Conservation (phyloP, 768 basidiomycete species). For the Suillus discolor region DNA sequence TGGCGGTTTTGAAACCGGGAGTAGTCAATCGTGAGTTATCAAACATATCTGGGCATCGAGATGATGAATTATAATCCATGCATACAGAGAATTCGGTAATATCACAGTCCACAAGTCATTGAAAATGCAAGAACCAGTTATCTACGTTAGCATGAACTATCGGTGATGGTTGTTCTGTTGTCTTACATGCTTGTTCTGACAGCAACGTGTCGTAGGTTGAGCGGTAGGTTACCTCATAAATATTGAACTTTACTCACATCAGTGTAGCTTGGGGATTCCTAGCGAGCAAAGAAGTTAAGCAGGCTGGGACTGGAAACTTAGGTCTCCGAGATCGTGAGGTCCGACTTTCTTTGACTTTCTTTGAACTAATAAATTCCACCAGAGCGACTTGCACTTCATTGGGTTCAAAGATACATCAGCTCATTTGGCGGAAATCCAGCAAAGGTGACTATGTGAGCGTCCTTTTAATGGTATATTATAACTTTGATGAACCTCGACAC, state of each 20-base stretch:
- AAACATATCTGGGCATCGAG: not conserved
- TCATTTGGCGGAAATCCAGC: slow-evolving; percentile 43
- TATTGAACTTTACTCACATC: not conserved
- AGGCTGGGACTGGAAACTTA: slow-evolving; percentile 34
- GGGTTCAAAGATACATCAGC: slow-evolving; percentile 44
- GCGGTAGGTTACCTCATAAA: slow-evolving; percentile 16
- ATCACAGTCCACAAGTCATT: slow-evolving; percentile 23
- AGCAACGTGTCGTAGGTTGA: slow-evolving; percentile 8
- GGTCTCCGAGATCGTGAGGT: slow-evolving; percentile 40
- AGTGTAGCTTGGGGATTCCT: slow-evolving; percentile 31
- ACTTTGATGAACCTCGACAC: not conserved
- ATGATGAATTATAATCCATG: not conserved
- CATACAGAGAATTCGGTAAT: slow-evolving; percentile 12
- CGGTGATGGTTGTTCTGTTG: not conserved
- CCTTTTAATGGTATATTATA: not conserved
- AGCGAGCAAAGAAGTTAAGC: slow-evolving; percentile 28
- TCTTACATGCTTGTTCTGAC: not conserved
- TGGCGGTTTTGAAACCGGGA: not conserved
- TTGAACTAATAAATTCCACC: slow-evolving; percentile 3
- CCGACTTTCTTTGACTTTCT: not conserved
- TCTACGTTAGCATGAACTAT: slow-evolving; percentile 13
- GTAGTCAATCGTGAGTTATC: not conserved
- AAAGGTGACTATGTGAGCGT: slow-evolving; percentile 30
- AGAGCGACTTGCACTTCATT: slow-evolving; percentile 41
- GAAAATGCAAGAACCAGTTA: slow-evolving; percentile 17